These are phyloP conservation scores for Tylopilus intermedius DNA, from an alignment of 768 basidiomycete genomes.

Conservation along the genomic window DNA sequence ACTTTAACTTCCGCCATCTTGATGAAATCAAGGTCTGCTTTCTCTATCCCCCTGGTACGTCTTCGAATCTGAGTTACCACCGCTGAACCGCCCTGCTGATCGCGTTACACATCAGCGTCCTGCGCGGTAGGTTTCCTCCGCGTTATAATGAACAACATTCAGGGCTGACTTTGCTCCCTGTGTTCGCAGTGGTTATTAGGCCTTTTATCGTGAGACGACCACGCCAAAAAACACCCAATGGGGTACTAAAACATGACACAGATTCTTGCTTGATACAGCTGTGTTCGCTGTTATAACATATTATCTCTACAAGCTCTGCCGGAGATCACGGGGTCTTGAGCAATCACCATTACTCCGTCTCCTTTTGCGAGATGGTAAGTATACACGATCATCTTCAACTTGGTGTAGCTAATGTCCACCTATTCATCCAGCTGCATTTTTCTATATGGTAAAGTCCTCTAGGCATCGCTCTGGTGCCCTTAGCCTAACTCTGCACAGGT, in stretches of 20 bases:
- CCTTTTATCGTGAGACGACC: neutral
- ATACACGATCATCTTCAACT: neutral
- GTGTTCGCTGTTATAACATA: constrained; percentile 1
- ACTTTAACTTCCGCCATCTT: neutral
- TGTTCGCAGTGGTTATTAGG: constrained; percentile 3
- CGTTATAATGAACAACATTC: neutral
- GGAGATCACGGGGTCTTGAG: neutral
- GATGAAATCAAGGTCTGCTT: neutral
- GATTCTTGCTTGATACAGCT: neutral
- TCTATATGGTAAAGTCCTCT: constrained; percentile 3
- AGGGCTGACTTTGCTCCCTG: neutral
- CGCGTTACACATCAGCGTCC: neutral
- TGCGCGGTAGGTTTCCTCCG: neutral
- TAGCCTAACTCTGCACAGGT: neutral
- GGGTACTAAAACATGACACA: neutral
- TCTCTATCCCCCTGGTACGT: neutral
- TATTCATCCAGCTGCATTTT: neutral
- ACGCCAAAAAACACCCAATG: neutral
- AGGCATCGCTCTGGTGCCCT: too few species aligned
- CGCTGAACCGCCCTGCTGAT: neutral
- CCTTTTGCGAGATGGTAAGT: constrained; percentile 10
- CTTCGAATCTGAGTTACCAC: neutral
- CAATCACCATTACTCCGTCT: constrained; percentile 3
- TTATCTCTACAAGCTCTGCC: constrained; percentile 3
- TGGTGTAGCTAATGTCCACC: neutral